Base-by-base conservation (phyloP, 345 rosid species). In the Trapa bicornis region DNA sequence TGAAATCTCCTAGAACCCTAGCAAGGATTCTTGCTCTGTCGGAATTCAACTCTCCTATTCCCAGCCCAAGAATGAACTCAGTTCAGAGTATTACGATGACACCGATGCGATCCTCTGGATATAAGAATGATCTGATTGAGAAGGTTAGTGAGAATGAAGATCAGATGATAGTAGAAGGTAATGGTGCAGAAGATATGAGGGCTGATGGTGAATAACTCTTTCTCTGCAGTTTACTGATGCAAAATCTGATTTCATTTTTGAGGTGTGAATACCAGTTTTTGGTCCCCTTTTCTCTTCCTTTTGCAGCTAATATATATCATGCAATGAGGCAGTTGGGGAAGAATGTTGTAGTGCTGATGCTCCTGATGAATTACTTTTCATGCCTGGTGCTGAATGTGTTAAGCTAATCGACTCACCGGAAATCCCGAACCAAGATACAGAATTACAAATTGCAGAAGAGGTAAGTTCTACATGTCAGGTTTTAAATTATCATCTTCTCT, bases 11-110 rank as follows among this genome's bases (percentile, higher is more conserved):
- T 1, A 87, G 72, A 85, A 77, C 94, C 56, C 81, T 95, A 0
- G 97, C 96, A 65, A 80, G 86, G 74, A 87, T 94, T 69, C 96
- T 94, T 38, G 83, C 91, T 29, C 85, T 91, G 74, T 87, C 97
- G 54, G 96, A 91, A 56, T 85, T 84, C 73, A 79, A 68, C 62
- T 86, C 97, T 54, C 93, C 93, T 67, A 37, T 80, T 68, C 78
- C 77, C 67, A 94, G 97, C 71, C 93, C 99, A 12, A 82, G 83
- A 77, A 82, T 80, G 74, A 83, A 82, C 61, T 72, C 67, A 75
- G 89, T 75, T 50, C 81, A 69, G 56, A 75, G 75, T 75, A 73
- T 76, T 71, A 71, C 78, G 61, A 72, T 83, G 38, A 70, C 81
- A 64, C 87, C 87, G 66, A 82, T 69, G 75, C 86, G 84, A 78